Evolutionary conservation across 352 stramenopile genomes (phyloP), one percentile per base, ranked within the genome.

Genomic region (Detonula confervacea): DNA sequence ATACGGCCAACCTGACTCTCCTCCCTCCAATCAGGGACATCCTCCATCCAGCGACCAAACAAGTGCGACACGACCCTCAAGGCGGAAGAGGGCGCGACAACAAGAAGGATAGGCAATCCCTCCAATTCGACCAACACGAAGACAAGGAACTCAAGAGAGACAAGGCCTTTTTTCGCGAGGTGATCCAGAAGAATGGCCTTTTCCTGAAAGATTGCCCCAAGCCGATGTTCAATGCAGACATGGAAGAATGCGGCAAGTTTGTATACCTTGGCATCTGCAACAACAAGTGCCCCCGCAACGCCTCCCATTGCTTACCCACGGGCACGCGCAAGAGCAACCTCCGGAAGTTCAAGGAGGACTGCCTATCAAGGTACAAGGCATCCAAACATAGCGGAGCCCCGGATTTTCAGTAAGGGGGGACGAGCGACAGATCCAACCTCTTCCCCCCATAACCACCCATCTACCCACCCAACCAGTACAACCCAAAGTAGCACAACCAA

Each of bases 351-450:
- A 42, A 12, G 5, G 11, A 42, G 11, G 11, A 5, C 5, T 5
- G 5, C 5, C 5, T 11, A 35, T 6, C 16, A 33, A 33, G 2
- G 2, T 59, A 59, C 49, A 59, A 59, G 6, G 16, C 3, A 4
- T n/a, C 3, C 49, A 59, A 59, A 59, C 2, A 30, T 2, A n/a
- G 18, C 20, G 22, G 25, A n/a, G 49, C 27, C 49, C 49, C 3
- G 22, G 22, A 59, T 59, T 59, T 59, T 22, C 6, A 33, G 9
- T 59, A 59, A 59, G 49, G 49, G 49, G 49, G 20, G 49, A 25
- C 4, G 49, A 24, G 6, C 7, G 16, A 22, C 6, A n/a, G n/a
- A n/a, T n/a, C n/a, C 12, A 22, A 5, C 12, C n/a, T 59, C 49
- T 27, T 59, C 49, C 33, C 49, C 49, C 12, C 49, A n/a, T 33